These are phyloP conservation scores for Rhizopus stolonifer DNA, from an alignment of 371 early-diverging fungal genomes.

Conservation along the genomic window DNA sequence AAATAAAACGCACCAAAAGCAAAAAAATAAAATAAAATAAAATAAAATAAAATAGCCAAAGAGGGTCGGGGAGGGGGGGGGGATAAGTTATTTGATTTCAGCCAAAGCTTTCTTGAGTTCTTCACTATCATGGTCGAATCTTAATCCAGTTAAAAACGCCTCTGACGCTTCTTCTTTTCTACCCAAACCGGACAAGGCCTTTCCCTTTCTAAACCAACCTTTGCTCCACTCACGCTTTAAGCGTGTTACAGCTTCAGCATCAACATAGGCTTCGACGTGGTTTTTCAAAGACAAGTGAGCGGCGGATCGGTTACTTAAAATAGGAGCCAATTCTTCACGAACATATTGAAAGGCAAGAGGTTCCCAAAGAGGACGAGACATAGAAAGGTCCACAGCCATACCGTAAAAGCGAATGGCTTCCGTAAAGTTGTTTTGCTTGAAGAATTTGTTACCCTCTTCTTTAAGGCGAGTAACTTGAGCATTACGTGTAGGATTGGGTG, in stretches of 20 bases:
- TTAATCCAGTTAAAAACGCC: slow-evolving; percentile 65
- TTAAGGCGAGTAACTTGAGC: slow-evolving; percentile 69
- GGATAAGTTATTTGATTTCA: slow-evolving; percentile 13
- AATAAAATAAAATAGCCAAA: too few species aligned
- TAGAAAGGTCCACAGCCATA: slow-evolving; percentile 69
- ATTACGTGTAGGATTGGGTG: slow-evolving; percentile 61
- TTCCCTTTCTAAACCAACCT: slow-evolving; percentile 80
- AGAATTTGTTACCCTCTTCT: slow-evolving; percentile 73
- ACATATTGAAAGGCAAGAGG: slow-evolving; percentile 60
- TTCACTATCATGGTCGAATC: slow-evolving; percentile 69
- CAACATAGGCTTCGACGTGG: slow-evolving; percentile 74
- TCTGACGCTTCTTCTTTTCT: slow-evolving; percentile 66
- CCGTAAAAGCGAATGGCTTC: slow-evolving; percentile 75
- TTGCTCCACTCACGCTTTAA: slow-evolving; percentile 78
- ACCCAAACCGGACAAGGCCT: slow-evolving; percentile 67
- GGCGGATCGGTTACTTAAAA: slow-evolving; percentile 73
- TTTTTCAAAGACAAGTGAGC: slow-evolving; percentile 66
- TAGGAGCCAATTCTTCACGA: slow-evolving; percentile 68
- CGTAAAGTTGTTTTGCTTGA: slow-evolving; percentile 62
- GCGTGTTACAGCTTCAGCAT: slow-evolving; percentile 74
- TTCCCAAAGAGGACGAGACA: slow-evolving; percentile 80
- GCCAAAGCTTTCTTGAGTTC: slow-evolving; percentile 52
- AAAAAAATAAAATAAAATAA: neutral
- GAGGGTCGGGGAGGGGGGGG: too few species aligned
- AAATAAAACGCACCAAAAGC: too few species aligned